Percentiles rank a stretch among this genome's conserved stretches.
Conservation (phyloP, 1,139 yeast species). For the Sugiyamaella pinicola region DNA sequence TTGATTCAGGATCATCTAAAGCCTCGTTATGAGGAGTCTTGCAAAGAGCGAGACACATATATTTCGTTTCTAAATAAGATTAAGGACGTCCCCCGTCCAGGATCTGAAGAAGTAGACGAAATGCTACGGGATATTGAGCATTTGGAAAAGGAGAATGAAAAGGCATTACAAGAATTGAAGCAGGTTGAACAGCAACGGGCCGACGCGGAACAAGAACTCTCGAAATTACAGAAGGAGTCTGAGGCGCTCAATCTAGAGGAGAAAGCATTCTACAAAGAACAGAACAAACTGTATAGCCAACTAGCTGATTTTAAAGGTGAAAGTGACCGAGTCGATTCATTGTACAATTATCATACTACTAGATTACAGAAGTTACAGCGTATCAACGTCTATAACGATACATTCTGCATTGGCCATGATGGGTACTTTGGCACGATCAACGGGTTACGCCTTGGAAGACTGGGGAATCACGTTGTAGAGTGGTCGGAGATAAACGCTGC, state of each 20-base stretch:
- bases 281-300: conserved; percentile 57
- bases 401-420: conserved; percentile 79
- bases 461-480: conserved; percentile 59
- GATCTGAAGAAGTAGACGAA: conserved; percentile 48
- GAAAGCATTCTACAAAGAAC: conserved; percentile 47
- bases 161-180: conserved; percentile 39
- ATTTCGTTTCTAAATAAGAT: conserved; percentile 69
- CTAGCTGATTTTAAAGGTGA: conserved; percentile 53
- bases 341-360: conserved; percentile 61
- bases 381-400: conserved; percentile 77
- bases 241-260: conserved; percentile 47
- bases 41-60: conserved; percentile 79
- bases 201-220: conserved; percentile 39
- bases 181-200: conserved; percentile 43
- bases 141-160: conserved; percentile 32
- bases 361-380: conserved; percentile 70
- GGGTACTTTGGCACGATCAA: conserved; percentile 88
- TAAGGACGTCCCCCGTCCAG: conserved; percentile 55
- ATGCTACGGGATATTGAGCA: conserved; percentile 49
- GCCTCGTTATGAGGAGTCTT: conserved; percentile 69
- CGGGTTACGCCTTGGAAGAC: conserved; percentile 74
- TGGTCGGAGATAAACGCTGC: conserved; percentile 96
- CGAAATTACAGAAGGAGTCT: conserved; percentile 38
- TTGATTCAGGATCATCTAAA: conserved; percentile 67
- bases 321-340: conserved; percentile 61